Conservation (phyloP, 345 rosid genomes). For the Gossypium raimondii region DNA sequence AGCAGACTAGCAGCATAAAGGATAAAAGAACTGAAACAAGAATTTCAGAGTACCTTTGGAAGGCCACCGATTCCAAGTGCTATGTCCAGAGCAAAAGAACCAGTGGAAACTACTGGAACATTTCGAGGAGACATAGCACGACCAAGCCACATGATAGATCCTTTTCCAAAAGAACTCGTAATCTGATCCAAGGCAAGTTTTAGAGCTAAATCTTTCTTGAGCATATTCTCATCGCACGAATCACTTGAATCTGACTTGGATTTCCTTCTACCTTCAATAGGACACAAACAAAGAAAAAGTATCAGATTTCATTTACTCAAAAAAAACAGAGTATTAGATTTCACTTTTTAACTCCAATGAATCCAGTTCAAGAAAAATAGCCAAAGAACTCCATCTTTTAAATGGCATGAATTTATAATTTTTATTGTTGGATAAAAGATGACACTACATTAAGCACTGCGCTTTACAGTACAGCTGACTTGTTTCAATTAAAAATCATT, state of each 20-base stretch:
- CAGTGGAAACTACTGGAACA: slow-evolving; percentile 82
- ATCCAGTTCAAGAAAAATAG: too few relatives aligned
- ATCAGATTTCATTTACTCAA: too few relatives aligned
- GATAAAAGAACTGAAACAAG: neutral
- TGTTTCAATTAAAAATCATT: too few relatives aligned
- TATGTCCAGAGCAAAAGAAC: slow-evolving; percentile 78
- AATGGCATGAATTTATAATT: too few relatives aligned
- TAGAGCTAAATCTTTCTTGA: slow-evolving; percentile 80
- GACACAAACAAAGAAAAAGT: neutral
- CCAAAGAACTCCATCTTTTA: too few relatives aligned
- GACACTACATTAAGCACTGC: too few relatives aligned
- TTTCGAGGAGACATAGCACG: slow-evolving; percentile 47
- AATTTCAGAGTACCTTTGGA: slow-evolving; percentile 61
- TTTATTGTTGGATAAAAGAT: too few relatives aligned
- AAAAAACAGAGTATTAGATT: too few relatives aligned
- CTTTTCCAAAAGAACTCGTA: slow-evolving; percentile 76
- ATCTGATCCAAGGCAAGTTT: slow-evolving; percentile 90
- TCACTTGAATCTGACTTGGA: slow-evolving; percentile 74
- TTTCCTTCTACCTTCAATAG: slow-evolving; percentile 55
- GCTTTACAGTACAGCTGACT: too few relatives aligned
- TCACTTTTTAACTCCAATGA: too few relatives aligned
- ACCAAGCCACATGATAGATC: slow-evolving; percentile 59
- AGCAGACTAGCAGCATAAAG: neutral
- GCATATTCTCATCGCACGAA: slow-evolving; percentile 62
- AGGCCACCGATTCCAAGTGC: slow-evolving; percentile 93